These are phyloP conservation scores for Draba incana DNA, from an alignment of 345 rosid species.

Conservation along the genomic window DNA sequence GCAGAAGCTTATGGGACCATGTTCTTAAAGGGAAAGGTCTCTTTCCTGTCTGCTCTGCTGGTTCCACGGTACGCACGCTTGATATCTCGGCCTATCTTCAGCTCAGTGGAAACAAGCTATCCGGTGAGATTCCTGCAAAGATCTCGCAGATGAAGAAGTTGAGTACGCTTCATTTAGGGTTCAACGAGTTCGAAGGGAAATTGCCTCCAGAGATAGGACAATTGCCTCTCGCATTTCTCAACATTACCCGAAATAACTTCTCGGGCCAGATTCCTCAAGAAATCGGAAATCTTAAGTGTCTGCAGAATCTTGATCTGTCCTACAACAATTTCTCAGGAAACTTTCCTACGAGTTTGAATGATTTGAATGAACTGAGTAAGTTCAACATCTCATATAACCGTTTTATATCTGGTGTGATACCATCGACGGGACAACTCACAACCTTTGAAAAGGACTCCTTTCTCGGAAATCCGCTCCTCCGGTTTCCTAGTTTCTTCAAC, in stretches of 20 bases:
- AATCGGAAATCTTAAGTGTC: constrained; percentile 63
- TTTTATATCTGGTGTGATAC: constrained; percentile 62
- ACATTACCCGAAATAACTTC: constrained; percentile 61
- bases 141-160: constrained; percentile 67
- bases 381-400: constrained; percentile 91
- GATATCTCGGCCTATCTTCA: constrained; percentile 79
- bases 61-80: constrained; percentile 41
- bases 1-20: constrained; percentile 74
- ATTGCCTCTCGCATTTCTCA: constrained; percentile 75
- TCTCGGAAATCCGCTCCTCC: constrained; percentile 72
- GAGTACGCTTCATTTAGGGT: constrained; percentile 72
- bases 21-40: constrained; percentile 71
- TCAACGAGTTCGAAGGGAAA: constrained; percentile 56
- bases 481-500: constrained; percentile 55
- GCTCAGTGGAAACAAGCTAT: constrained; percentile 68
- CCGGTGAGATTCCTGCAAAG: constrained; percentile 64
- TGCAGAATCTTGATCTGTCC: constrained; percentile 83
- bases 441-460: constrained; percentile 76
- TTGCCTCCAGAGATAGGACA: constrained; percentile 63
- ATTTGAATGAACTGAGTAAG: constrained; percentile 64
- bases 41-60: constrained; percentile 60
- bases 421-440: constrained; percentile 72
- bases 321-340: constrained; percentile 78
- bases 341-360: constrained; percentile 66
- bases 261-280: constrained; percentile 72